Base-by-base conservation (phyloP, 2,329 filamentous ascomycete species). In the Colletotrichum coccodes region DNA sequence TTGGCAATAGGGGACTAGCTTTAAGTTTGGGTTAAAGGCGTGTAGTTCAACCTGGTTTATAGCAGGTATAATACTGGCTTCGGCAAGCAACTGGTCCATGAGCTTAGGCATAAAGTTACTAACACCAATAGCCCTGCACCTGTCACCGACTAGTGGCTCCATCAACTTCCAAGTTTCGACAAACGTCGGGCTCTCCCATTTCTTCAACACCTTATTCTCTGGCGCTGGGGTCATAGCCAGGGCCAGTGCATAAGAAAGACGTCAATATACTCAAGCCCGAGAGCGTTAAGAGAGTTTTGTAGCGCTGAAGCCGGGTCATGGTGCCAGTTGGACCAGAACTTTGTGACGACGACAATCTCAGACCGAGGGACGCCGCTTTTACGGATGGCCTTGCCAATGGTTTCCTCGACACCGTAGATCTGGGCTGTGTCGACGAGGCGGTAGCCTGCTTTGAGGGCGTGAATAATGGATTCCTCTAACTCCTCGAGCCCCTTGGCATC, bases 321-420 rank as follows among this genome's bases (percentile, higher is more conserved):
- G 32, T 70, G 67, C 52, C 75, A 76, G 73, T 90, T 18, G 56
- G 74, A 73, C 65, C 73, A 73, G 58, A 81, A 72, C 68, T 80
- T 81, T 46, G 76, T 79, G 52, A 80, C 76, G 28, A 79, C 81
- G 81, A 87, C 89, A 76, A 89, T 85, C 71, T 89, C 75, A 18
- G 71, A 71, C 7, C 79, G 75, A 11, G 79, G 78, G 6, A 80
- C 62, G 7, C 77, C 77, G 12, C 75, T 77, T 23, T 71, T 76
- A 4, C 75, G 74, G 34, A 81, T 74, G 11, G 75, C 79, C 11
- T 73, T 72, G 7, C 79, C 79, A 6, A 79, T 76, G 23, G 73
- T 60, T 21, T 71, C 60, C 60, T 79, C 77, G 40, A 76, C 73
- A 1, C 68, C 71, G 54, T 79, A 79, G 36, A 50, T 16, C 44